phyloP scores from a whole-genome alignment of 306 rosid species.

The Clitoria ternatea region DNA sequence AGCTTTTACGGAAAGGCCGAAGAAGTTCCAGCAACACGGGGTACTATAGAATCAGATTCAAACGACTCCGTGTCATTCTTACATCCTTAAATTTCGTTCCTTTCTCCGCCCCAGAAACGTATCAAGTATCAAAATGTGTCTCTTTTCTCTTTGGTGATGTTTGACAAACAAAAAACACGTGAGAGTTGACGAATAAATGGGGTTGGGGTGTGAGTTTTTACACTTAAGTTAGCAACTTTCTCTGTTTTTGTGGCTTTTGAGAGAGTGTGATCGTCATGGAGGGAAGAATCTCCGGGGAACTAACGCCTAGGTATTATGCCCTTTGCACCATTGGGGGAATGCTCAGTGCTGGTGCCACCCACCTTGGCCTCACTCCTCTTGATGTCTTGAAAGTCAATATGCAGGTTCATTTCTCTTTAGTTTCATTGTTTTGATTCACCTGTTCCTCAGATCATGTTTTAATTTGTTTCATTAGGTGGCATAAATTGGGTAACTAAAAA shows the following conservation, averaged over 20 bases:
- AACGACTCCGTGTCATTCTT: constrained; percentile 12
- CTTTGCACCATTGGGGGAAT: constrained; percentile 54
- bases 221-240: background rate
- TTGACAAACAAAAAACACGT: background rate
- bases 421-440: background rate
- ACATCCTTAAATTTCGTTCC: constrained; percentile 5
- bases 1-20: constrained; percentile 14
- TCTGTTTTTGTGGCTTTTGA: background rate
- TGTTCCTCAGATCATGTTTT: background rate
- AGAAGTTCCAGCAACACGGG: constrained; percentile 22
- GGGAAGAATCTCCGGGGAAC: constrained; percentile 33
- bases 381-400: constrained; percentile 55
- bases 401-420: constrained; percentile 30
- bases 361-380: constrained; percentile 48
- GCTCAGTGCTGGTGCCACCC: constrained; percentile 66
- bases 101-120: background rate
- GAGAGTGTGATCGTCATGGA: constrained; percentile 17
- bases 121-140: background rate
- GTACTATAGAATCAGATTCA: constrained; percentile 32
- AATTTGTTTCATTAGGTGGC: background rate
- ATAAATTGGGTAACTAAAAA: background rate
- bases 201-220: background rate
- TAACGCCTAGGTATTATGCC: constrained; percentile 45
- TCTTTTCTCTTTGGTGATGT: background rate
- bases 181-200: constrained; percentile 10